phyloP scores from a whole-genome alignment of 208 protist genomes.

The Crithidia fasciculata region DNA sequence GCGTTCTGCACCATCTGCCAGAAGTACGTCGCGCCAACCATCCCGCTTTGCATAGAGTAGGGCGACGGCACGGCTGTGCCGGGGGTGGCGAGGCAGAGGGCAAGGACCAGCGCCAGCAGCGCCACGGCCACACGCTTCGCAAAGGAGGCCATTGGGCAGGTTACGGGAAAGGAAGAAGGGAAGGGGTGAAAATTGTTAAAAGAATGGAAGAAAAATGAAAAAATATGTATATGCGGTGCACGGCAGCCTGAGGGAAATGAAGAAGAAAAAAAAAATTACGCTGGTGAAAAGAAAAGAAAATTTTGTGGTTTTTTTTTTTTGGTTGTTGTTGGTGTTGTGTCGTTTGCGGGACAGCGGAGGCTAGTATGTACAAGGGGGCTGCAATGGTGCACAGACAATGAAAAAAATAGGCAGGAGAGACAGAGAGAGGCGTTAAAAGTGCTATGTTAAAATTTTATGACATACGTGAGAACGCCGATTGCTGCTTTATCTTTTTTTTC shows the following conservation, averaged over 20 bases:
- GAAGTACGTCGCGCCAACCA: slow-evolving; percentile 17
- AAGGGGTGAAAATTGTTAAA: not conserved
- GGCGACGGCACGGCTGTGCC: slow-evolving; percentile 1
- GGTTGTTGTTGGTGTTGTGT: not conserved
- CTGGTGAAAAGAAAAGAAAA: too few species aligned
- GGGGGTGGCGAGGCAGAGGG: not conserved
- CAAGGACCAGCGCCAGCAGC: slow-evolving; percentile 9
- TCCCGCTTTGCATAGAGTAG: not conserved
- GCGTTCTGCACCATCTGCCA: not conserved
- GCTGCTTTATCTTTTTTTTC: too few species aligned
- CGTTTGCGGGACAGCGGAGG: not conserved
- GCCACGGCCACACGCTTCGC: not conserved
- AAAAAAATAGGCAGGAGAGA: too few species aligned
- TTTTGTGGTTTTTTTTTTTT: not conserved
- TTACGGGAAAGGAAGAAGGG: not conserved
- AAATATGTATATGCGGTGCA: not conserved
- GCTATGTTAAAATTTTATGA: too few species aligned
- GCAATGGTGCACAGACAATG: too few species aligned
- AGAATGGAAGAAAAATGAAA: not conserved
- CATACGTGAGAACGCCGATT: too few species aligned
- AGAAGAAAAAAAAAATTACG: too few species aligned
- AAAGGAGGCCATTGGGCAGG: not conserved
- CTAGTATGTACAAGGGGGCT: too few species aligned
- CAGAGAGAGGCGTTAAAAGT: too few species aligned
- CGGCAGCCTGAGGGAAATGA: too few species aligned